These are phyloP conservation scores for Sporothrix luriei DNA, from an alignment of 2,329 filamentous ascomycete species.

Conservation along the genomic window DNA sequence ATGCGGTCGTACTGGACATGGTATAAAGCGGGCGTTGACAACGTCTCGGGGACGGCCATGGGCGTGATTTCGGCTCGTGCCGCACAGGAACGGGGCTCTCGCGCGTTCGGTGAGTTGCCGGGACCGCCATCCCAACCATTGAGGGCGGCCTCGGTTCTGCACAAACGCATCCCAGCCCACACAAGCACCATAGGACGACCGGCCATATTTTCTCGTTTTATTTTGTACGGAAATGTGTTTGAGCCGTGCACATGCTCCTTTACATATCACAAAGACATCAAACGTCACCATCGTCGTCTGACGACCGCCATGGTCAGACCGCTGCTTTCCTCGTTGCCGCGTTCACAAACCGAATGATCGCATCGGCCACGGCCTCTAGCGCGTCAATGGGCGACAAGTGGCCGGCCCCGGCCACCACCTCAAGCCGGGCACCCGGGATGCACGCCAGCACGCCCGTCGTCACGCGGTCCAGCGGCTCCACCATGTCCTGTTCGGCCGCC, in stretches of 20 bases:
- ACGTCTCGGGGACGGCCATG: not conserved
- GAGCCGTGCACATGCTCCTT: no score
- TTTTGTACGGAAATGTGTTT: no score
- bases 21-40: not conserved
- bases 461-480: constrained; percentile 39
- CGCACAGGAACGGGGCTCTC: not conserved
- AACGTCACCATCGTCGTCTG: no score
- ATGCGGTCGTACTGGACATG: not conserved
- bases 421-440: constrained; percentile 31
- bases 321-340: not conserved
- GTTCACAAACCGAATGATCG: constrained; percentile 38
- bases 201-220: not conserved
- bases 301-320: not conserved
- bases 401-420: constrained; percentile 35
- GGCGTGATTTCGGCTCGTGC: not conserved
- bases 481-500: constrained; percentile 39
- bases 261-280: no score
- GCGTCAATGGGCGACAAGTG: constrained; percentile 34
- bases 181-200: not conserved
- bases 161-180: not conserved
- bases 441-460: constrained; percentile 37
- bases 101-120: not conserved
- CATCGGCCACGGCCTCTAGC: constrained; percentile 26
- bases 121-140: not conserved
- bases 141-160: not conserved